Evolutionary conservation across 2,329 filamentous ascomycete species (phyloP).

Genomic region (Exophiala dermatitidis): DNA sequence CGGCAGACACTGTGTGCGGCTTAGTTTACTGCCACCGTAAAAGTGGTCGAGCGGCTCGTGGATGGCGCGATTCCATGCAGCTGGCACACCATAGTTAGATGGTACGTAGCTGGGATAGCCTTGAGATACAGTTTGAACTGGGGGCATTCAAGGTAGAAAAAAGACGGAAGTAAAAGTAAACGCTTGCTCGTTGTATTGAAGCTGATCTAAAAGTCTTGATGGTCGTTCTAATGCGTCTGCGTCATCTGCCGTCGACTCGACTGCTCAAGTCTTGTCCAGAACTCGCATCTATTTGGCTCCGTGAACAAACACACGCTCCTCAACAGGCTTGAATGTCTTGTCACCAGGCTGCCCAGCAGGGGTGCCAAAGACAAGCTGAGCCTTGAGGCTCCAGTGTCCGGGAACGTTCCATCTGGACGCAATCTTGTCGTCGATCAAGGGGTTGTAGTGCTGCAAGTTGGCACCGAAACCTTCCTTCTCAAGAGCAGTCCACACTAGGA

Average conservation of each 20-base stretch:
- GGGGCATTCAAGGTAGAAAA: no score
- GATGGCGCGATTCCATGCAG: not conserved
- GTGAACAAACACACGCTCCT: slow-evolving; percentile 19
- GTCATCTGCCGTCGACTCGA: not conserved
- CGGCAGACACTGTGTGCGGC: no score
- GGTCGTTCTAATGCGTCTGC: not conserved
- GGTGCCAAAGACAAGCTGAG: slow-evolving; percentile 74
- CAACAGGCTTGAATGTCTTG: slow-evolving; percentile 22
- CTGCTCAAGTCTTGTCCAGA: not conserved
- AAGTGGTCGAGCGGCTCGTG: no score
- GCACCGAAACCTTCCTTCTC: slow-evolving; percentile 77
- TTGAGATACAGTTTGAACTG: no score
- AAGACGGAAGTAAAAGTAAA: not conserved
- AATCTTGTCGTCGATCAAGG: slow-evolving; percentile 69
- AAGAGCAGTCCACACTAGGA: slow-evolving; percentile 68
- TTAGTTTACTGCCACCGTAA: no score
- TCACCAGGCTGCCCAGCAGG: slow-evolving; percentile 12
- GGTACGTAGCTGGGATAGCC: not conserved
- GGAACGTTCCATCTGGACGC: slow-evolving; percentile 63
- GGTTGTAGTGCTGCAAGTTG: slow-evolving; percentile 93
- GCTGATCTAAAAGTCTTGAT: not conserved
- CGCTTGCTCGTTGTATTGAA: not conserved
- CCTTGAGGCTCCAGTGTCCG: slow-evolving; percentile 65
- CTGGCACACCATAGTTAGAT: not conserved
- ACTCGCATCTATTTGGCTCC: slow-evolving; percentile 8